phyloP scores from a whole-genome alignment of 495 filamentous ascomycete species.

The Aspergillus mulundensis region DNA sequence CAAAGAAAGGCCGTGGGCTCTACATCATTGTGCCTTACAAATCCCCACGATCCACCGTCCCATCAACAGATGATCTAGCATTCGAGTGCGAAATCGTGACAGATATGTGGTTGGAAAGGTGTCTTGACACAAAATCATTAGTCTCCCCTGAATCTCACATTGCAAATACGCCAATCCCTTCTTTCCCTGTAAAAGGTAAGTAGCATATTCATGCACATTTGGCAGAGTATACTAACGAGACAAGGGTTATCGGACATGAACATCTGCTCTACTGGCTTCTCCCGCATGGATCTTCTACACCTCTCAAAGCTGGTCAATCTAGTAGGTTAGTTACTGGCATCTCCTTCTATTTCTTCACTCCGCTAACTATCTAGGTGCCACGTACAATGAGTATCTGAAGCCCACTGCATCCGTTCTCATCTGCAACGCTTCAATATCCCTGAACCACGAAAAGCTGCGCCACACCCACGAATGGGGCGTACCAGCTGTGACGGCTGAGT shows the following conservation, averaged over 20 bases:
- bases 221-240: conserved; percentile 15
- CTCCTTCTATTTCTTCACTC: too few species aligned
- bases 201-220: not conserved
- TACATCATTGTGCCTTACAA: conserved; percentile 57
- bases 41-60: conserved; percentile 30
- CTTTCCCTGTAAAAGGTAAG: conserved; percentile 61
- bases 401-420: conserved; percentile 64
- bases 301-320: conserved; percentile 68
- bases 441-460: conserved; percentile 72
- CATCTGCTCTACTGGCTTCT: conserved; percentile 79
- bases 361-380: conserved; percentile 44
- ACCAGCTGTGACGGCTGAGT: conserved; percentile 70
- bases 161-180: conserved; percentile 68
- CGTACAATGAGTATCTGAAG: conserved; percentile 71
- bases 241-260: conserved; percentile 59
- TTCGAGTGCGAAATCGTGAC: conserved; percentile 60
- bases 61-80: conserved; percentile 39
- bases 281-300: conserved; percentile 80
- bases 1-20: conserved; percentile 36
- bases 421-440: conserved; percentile 50
- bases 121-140: conserved; percentile 67
- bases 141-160: conserved; percentile 67
- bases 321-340: conserved; percentile 51
- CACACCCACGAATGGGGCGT: conserved; percentile 69
- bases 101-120: conserved; percentile 90